phyloP scores from a whole-genome alignment of 1,284 basidiomycete species.

The Cutaneotrichosporon spelunceum region DNA sequence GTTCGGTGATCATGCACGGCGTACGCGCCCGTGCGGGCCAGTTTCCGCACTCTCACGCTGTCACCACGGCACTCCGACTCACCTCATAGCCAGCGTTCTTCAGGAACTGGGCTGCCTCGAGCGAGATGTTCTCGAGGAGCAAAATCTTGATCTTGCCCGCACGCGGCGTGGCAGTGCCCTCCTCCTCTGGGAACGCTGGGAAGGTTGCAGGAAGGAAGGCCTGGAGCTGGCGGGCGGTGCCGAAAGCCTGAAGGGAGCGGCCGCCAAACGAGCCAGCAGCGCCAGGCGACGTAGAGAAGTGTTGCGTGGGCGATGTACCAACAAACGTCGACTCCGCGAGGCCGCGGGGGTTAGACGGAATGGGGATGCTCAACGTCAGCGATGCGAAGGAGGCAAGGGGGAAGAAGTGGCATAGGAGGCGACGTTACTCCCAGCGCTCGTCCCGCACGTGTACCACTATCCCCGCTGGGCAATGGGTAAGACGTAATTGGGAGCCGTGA shows the following conservation, averaged over 20 bases:
- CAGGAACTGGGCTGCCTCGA: constrained; percentile 80
- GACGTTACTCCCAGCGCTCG: not conserved
- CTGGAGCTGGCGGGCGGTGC: constrained; percentile 42
- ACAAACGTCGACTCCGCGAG: constrained; percentile 34
- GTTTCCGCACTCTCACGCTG: not conserved
- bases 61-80: constrained; percentile 19
- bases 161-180: constrained; percentile 29
- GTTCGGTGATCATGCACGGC: not conserved
- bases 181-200: constrained; percentile 34
- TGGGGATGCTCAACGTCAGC: constrained; percentile 43
- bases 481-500: not conserved
- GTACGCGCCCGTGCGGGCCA: not conserved
- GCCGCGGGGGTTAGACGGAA: constrained; percentile 49
- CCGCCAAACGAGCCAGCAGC: constrained; percentile 21
- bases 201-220: constrained; percentile 49
- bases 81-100: constrained; percentile 72
- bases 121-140: constrained; percentile 91
- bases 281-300: constrained; percentile 28
- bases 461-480: not conserved
- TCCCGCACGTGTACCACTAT: not conserved
- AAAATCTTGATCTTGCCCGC: constrained; percentile 57
- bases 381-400: not conserved
- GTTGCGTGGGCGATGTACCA: constrained; percentile 33
- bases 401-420: not conserved
- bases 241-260: constrained; percentile 9